phyloP scores from a whole-genome alignment of 2,329 filamentous ascomycete genomes.

The Calonectria pauciramosa region DNA sequence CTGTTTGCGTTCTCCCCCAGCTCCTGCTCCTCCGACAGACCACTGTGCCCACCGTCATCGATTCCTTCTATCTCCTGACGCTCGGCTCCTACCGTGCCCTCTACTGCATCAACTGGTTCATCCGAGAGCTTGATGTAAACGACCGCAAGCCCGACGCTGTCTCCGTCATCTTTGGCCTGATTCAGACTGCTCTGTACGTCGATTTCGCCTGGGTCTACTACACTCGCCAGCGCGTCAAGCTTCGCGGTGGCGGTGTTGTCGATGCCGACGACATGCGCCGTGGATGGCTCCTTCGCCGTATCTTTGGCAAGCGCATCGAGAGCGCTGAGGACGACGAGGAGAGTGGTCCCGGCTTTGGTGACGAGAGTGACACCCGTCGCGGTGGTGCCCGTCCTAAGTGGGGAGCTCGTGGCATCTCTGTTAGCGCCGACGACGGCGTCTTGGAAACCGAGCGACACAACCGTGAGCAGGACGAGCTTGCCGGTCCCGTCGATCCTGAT shows the following conservation, averaged over 20 bases:
- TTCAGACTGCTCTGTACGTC: conserved; percentile 91
- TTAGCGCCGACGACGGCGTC: conserved; percentile 75
- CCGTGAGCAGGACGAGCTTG: conserved; percentile 61
- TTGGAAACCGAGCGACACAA: conserved; percentile 64
- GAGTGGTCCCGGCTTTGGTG: conserved; percentile 63
- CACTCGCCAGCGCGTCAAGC: conserved; percentile 92
- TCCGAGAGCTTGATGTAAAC: conserved; percentile 72
- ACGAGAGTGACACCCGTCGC: conserved; percentile 46
- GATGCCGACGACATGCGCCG: conserved; percentile 90
- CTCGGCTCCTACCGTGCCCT: conserved; percentile 90
- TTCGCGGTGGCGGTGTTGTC: conserved; percentile 86
- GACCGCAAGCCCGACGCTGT: conserved; percentile 76
- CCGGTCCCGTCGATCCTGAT: conserved; percentile 68
- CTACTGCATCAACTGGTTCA: conserved; percentile 94
- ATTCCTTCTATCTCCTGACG: conserved; percentile 93
- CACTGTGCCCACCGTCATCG: conserved; percentile 94
- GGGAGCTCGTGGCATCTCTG: conserved; percentile 75
- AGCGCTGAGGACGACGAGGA: conserved; percentile 74
- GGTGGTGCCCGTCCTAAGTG: conserved; percentile 65
- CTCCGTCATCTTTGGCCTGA: conserved; percentile 85
- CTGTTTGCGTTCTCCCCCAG: conserved; percentile 90
- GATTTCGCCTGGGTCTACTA: conserved; percentile 99
- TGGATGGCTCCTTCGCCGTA: conserved; percentile 85
- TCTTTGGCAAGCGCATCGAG: conserved; percentile 75
- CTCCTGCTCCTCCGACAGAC: conserved; percentile 93